A percentile compares a stretch with the other conserved stretches of the same genome.
Evolutionary conservation across 345 rosid species (phyloP).

Genomic region (Balakata baccata): DNA sequence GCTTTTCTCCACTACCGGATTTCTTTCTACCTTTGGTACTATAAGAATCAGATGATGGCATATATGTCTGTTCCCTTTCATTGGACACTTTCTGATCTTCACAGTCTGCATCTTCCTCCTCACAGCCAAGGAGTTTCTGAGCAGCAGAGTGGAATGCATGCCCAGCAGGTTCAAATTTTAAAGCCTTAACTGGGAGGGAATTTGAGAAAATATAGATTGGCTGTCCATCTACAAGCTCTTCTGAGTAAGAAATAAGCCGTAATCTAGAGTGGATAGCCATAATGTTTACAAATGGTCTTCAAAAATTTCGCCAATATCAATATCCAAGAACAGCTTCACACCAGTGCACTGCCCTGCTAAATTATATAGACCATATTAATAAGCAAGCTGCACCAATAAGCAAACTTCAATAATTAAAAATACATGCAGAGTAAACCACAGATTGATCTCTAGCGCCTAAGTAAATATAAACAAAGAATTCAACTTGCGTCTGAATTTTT

Average conservation of each 20-base stretch:
- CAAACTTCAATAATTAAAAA: conserved; percentile 9
- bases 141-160: conserved; percentile 84
- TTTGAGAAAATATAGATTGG: conserved; percentile 71
- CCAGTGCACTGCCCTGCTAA: conserved; percentile 3
- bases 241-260: conserved; percentile 63
- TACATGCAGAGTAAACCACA: background rate
- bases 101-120: conserved; percentile 43
- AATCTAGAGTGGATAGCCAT: conserved; percentile 33
- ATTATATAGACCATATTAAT: background rate
- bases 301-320: background rate
- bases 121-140: conserved; percentile 73
- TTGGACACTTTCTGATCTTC: conserved; percentile 52
- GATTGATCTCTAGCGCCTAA: background rate
- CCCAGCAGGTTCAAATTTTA: conserved; percentile 85
- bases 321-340: conserved; percentile 6
- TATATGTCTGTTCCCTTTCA: conserved; percentile 56
- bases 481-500: background rate
- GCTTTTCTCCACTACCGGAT: conserved; percentile 56
- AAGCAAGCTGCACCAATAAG: conserved; percentile 10
- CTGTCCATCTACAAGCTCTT: conserved; percentile 74
- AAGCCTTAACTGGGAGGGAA: conserved; percentile 76
- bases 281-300: conserved; percentile 18
- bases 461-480: background rate
- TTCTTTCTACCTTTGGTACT: conserved; percentile 86
- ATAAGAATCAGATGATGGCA: conserved; percentile 73